phyloP scores from a whole-genome alignment of 2,329 filamentous ascomycete genomes.

The Blastomyces percursus region DNA sequence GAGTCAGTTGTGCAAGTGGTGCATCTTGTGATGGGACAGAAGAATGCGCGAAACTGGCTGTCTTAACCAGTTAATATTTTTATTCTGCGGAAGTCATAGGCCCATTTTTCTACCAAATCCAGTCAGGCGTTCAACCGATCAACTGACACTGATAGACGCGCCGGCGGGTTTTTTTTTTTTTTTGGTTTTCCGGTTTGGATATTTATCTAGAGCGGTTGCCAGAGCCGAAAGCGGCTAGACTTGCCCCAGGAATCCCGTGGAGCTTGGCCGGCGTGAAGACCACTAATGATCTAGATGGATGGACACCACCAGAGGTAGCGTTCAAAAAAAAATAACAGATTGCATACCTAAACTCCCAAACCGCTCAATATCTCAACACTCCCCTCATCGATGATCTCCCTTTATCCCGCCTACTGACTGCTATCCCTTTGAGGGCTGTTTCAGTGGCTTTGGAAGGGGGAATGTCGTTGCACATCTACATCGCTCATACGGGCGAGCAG shows the following conservation, averaged over 20 bases:
- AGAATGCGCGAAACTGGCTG: not conserved
- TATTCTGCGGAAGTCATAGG: not conserved
- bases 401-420: not conserved
- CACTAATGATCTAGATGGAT: not conserved
- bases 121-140: not conserved
- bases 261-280: not conserved
- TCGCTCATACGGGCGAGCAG: conserved; percentile 85
- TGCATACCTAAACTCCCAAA: not conserved
- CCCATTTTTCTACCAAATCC: not conserved
- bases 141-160: not conserved
- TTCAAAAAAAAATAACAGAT: not conserved
- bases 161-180: not conserved
- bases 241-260: not conserved
- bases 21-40: conserved; percentile 9
- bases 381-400: not conserved
- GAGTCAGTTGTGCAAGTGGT: conserved; percentile 6
- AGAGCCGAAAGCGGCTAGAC: conserved; percentile 1
- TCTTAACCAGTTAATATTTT: not conserved
- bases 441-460: conserved; percentile 27
- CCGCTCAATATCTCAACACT: not conserved
- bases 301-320: not conserved
- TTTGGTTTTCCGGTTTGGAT: too few species aligned
- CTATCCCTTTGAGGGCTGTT: conserved; percentile 15
- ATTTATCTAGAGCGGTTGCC: not conserved
- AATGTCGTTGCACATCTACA: conserved; percentile 84